phyloP scores from a whole-genome alignment of 108 stramenopile genomes.

The Aurantiochytrium sp. region DNA sequence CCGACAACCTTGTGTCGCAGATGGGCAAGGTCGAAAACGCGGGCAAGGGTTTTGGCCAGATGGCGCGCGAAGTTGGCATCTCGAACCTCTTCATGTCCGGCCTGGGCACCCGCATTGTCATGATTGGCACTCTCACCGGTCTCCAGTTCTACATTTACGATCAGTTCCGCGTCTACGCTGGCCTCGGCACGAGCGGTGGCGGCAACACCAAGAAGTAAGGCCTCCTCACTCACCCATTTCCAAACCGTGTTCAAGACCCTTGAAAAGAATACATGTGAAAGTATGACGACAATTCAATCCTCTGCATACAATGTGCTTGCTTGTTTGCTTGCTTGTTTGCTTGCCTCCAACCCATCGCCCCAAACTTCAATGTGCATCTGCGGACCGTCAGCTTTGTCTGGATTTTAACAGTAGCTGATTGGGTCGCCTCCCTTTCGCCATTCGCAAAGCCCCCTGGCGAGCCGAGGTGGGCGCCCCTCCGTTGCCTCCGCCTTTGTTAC shows the following conservation, averaged over 20 bases:
- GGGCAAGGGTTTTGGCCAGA: conserved; percentile 65
- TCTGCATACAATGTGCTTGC: no score
- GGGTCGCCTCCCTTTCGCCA: no score
- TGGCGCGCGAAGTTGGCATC: conserved; percentile 87
- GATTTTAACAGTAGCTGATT: no score
- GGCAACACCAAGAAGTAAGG: not conserved
- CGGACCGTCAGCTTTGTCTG: no score
- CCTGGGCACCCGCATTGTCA: conserved; percentile 87
- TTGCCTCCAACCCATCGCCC: not conserved
- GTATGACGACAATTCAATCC: not conserved
- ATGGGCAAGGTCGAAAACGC: conserved; percentile 93
- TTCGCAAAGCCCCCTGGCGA: no score
- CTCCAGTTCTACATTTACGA: conserved; percentile 99
- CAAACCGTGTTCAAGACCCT: not conserved
- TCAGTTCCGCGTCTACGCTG: conserved; percentile 72
- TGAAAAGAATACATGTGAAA: not conserved
- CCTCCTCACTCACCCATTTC: not conserved
- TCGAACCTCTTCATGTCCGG: conserved; percentile 88
- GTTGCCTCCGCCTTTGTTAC: no score
- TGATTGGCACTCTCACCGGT: conserved; percentile 97
- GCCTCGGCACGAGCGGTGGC: conserved; percentile 25
- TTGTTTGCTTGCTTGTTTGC: no score
- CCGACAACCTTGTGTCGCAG: conserved; percentile 94
- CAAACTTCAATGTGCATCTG: not conserved
- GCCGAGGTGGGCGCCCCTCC: no score